Percentiles rank a stretch among this genome's conserved stretches.
Conservation (phyloP, 306 rosid genomes). For the Sesbania bispinosa region DNA sequence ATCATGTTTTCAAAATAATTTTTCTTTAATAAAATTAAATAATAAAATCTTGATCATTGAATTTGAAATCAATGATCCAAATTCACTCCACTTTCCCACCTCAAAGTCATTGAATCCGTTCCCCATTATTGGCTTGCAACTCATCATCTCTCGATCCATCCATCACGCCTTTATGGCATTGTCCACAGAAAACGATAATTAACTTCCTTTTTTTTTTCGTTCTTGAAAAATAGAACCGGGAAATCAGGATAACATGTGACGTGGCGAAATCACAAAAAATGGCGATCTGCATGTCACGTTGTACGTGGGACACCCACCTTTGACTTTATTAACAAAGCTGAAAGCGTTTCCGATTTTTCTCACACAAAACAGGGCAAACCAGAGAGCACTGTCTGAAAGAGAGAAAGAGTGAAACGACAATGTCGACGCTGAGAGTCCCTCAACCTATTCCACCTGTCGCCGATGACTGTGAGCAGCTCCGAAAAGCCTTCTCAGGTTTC, state of each 20-base stretch:
- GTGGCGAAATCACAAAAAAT: not conserved
- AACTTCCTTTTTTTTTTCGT: not conserved
- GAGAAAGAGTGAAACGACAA: constrained; percentile 13
- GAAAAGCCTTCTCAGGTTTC: constrained; percentile 33
- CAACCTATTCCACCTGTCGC: constrained; percentile 28
- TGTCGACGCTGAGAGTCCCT: constrained; percentile 35
- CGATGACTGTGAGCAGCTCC: constrained; percentile 40
- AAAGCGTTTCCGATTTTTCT: not conserved
- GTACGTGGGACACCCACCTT: not conserved
- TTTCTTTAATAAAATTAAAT: too few species aligned
- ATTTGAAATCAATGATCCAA: too few species aligned
- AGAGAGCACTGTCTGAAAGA: not conserved
- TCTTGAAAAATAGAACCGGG: not conserved
- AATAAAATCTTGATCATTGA: too few species aligned
- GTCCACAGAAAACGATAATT: too few species aligned
- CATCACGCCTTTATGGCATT: too few species aligned
- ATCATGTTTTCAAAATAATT: too few species aligned
- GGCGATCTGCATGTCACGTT: not conserved
- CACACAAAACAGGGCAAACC: not conserved
- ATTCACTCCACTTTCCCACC: too few species aligned
- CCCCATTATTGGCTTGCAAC: too few species aligned
- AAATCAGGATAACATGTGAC: constrained; percentile 18
- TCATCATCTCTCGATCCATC: too few species aligned
- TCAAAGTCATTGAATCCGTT: too few species aligned
- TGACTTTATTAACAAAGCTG: not conserved